These are phyloP conservation scores for Botrytis medusae DNA, from an alignment of 2,329 filamentous ascomycete genomes.

Conservation along the genomic window DNA sequence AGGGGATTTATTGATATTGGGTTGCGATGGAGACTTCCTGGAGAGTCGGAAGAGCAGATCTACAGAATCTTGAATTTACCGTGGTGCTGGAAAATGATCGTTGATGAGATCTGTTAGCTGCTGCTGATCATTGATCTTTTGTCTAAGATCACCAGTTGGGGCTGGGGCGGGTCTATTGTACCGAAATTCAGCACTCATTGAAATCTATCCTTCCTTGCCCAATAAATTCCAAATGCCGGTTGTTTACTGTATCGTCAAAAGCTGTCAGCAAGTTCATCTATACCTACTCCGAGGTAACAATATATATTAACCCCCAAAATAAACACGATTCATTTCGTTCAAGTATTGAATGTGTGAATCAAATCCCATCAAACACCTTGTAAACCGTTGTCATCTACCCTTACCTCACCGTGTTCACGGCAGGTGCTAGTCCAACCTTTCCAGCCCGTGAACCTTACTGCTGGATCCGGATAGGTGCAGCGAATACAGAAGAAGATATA, in stretches of 20 bases:
- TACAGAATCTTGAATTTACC: slow-evolving; percentile 1
- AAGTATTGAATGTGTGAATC: no score
- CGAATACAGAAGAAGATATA: slow-evolving; percentile 11
- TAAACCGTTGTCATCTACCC: background rate
- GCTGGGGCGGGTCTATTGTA: background rate
- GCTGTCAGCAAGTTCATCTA: background rate
- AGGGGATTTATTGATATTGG: slow-evolving; percentile 11
- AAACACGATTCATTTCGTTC: background rate
- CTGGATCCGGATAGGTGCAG: slow-evolving; percentile 20
- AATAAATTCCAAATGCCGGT: background rate
- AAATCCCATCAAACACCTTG: slow-evolving; percentile 1
- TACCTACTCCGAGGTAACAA: background rate
- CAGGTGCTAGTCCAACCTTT: slow-evolving; percentile 1
- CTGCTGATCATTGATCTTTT: slow-evolving; percentile 5
- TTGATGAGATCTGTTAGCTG: slow-evolving; percentile 1
- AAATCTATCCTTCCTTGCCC: background rate
- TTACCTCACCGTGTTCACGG: slow-evolving; percentile 8
- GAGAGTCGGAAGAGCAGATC: background rate
- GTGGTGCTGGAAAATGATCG: background rate
- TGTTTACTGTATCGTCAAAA: background rate
- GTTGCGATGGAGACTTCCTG: background rate
- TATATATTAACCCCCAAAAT: background rate
- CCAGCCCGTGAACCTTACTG: slow-evolving; percentile 14
- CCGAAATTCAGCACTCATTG: background rate
- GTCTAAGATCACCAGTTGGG: slow-evolving; percentile 7